Percentiles rank a stretch among this genome's conserved stretches.
Evolutionary conservation across 1,284 basidiomycete genomes (phyloP).

Genomic region (Athelia sp.): DNA sequence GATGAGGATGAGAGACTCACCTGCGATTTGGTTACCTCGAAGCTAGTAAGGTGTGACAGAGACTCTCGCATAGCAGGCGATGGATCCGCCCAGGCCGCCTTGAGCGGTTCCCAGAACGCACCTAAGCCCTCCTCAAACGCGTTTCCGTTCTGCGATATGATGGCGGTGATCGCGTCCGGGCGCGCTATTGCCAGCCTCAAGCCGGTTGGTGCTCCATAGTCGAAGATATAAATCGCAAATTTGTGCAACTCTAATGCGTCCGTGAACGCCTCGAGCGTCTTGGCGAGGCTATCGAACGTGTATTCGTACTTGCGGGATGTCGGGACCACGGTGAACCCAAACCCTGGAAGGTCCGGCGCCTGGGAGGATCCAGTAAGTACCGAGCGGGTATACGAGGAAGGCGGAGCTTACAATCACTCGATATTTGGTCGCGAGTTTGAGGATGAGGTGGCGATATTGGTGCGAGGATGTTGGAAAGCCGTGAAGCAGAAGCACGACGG

Average conservation of each 20-base stretch:
- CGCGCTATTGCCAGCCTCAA: constrained; percentile 37
- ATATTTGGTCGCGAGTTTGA: constrained; percentile 33
- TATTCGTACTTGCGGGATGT: constrained; percentile 28
- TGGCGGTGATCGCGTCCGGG: constrained; percentile 35
- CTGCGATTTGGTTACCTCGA: constrained; percentile 30
- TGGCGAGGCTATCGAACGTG: constrained; percentile 35
- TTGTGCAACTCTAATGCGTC: constrained; percentile 31
- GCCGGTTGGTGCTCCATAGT: constrained; percentile 41
- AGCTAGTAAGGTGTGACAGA: constrained; percentile 15
- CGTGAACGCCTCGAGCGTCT: constrained; percentile 35
- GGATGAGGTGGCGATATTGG: constrained; percentile 44
- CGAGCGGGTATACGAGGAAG: too few species aligned
- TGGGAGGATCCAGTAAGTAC: too few species aligned
- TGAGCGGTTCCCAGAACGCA: constrained; percentile 32
- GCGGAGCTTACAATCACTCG: constrained; percentile 28
- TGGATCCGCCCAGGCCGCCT: constrained; percentile 29
- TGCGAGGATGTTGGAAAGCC: constrained; percentile 43
- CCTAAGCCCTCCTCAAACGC: constrained; percentile 41
- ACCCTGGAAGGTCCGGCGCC: constrained; percentile 45
- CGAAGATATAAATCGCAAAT: constrained; percentile 43
- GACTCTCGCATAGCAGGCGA: constrained; percentile 21
- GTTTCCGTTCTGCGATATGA: constrained; percentile 46
- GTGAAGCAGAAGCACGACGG: constrained; percentile 40
- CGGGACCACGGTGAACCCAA: constrained; percentile 40
- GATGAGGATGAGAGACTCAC: constrained; percentile 10